Evolutionary conservation across 208 protist genomes (phyloP).

Genomic region (Leishmania tropica): DNA sequence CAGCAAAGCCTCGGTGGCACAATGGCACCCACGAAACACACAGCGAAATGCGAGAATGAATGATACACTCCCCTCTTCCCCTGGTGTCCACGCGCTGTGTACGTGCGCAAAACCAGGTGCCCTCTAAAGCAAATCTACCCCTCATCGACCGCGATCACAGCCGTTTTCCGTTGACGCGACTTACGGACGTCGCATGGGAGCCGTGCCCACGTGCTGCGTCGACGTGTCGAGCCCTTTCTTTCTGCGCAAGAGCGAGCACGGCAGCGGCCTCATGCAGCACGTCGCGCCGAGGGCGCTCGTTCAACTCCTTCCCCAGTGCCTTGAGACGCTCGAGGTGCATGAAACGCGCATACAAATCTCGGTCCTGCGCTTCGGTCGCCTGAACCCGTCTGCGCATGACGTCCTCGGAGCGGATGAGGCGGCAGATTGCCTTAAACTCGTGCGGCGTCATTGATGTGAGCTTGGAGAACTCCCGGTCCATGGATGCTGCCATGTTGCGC

Average conservation of each 20-base stretch:
- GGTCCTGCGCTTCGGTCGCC: constrained; percentile 13
- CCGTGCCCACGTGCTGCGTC: no score
- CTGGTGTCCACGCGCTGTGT: background rate
- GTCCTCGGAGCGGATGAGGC: constrained; percentile 9
- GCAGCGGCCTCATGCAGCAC: background rate
- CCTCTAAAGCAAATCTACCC: background rate
- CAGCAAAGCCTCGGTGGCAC: background rate
- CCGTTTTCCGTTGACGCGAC: background rate
- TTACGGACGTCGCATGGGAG: background rate
- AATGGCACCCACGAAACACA: background rate
- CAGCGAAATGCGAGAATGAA: background rate
- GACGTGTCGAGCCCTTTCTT: background rate
- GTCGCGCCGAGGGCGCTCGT: constrained; percentile 7
- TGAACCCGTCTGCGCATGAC: constrained; percentile 10
- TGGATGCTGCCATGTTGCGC: background rate
- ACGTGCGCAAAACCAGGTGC: background rate
- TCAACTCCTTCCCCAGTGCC: constrained; percentile 10
- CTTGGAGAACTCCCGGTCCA: background rate
- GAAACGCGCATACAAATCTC: constrained; percentile 18
- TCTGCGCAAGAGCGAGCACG: background rate
- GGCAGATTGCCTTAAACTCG: constrained; percentile 18
- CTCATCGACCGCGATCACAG: background rate
- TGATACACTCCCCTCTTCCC: background rate
- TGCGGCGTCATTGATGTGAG: constrained; percentile 12
- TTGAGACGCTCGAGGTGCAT: constrained; percentile 15